Evolutionary conservation across 2,329 filamentous ascomycete genomes (phyloP), one percentile per base, ranked within the genome.

Genomic region (Ophioceras dolichostomum): DNA sequence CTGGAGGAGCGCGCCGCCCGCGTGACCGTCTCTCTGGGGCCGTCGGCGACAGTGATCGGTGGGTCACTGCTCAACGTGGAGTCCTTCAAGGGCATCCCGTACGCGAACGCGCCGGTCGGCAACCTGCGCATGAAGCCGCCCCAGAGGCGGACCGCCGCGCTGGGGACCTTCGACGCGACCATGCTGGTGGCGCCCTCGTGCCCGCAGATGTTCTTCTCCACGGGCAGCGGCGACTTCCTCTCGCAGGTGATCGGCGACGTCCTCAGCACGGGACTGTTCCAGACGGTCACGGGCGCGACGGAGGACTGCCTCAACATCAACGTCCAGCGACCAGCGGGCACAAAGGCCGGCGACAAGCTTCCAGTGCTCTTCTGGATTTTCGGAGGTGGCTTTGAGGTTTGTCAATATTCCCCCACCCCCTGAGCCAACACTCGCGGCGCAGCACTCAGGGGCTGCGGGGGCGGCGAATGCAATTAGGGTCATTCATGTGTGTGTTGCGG

Each of bases 61-160:
- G 39, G 57, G 46, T 41, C 50, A n/a, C 41, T 55, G 3, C 48
- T 53, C 3, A 56, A 58, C 19, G 66, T 85, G 16, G 83, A 89
- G 40, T 72, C 65, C 19, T 88, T 84, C 60, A 75, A 70, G 39
- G 82, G 78, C 17, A 84, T 91, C 39, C 83, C 83, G 3, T 91
- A 77, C 49, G 82, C 83, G 2, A 64, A 83, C 43, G 69, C 81
- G 2, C 83, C 83, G 0, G 65, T 71, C 0, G 81, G 79, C 0
- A 53, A 64, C 3, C 61, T 85, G 18, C 76, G 84, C 13, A 68
- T 91, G 24, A 78, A 71, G 50, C 78, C 80, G 6, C 84, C 84
- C 1, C 67, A 76, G 49, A 62, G 68, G 7, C 58, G 83, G 13
- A 73, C 65, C 6, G 57, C 61, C 4, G 48, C 65, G 1, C 55